Base-by-base conservation (phyloP, 768 basidiomycete species). In the Crepidotus variabilis region DNA sequence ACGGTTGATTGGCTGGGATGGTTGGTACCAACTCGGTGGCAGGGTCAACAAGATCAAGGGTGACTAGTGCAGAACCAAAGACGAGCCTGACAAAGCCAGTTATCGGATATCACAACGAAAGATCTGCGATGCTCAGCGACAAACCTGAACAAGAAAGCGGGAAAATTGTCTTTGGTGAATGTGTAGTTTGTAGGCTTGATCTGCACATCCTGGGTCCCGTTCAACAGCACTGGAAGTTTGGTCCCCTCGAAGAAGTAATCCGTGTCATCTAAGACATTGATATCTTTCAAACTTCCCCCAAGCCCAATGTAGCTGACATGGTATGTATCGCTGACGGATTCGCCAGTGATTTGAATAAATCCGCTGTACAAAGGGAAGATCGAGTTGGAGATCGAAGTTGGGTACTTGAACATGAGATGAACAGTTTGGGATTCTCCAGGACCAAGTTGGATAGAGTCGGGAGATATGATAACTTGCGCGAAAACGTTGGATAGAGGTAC, bases 341-440 rank as follows among this genome's bases (percentile, higher is more conserved):
- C 62, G 47, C 70, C 73, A 50, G 71, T 68, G 22, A 78, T 63
- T 55, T 78, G 72, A 32, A 87, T 80, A 71, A 76, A 84, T 1
- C 84, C 85, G 22, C 81, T 82, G 69, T 78, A 85, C 50, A 85
- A 72, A 8, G 86, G 84, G 64, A 80, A n/a, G n/a, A 77, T 2
- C 75, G 69, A 23, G 72, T 78, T 69, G 54, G 81, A 67, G 14
- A 75, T 67, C 28, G 47, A 47, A 0, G 13, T 6, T 16, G 86
- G 86, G 0, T 78, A 74, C 0, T 63, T 70, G 69, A 88, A 78
- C n/a, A 61, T 65, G 5, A 75, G 75, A 5, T 68, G 60, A 56
- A 87, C 70, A 11, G 64, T 62, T 32, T 73, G 72, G 6, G 71
- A 66, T 51, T 67, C 60, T 1, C 79, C 77, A 0, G 82, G 76